Conservation (phyloP, 2,329 filamentous ascomycete genomes). For the Didymella segeticola region DNA sequence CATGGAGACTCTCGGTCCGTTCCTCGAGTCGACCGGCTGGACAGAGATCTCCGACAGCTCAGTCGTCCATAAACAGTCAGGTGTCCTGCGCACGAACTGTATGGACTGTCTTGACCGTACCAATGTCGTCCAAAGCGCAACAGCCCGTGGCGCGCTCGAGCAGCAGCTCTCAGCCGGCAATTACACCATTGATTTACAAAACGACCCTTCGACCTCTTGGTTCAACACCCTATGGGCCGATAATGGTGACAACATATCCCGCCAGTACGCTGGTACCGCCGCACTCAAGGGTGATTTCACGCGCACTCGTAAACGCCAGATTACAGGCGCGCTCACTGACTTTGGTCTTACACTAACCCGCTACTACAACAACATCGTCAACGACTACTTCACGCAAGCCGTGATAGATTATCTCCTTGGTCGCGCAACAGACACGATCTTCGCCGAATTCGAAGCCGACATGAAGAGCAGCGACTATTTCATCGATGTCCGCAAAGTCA, state of each 20-base stretch:
- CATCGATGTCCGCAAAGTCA: conserved; percentile 81
- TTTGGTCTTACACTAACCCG: conserved; percentile 85
- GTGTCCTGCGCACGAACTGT: conserved; percentile 91
- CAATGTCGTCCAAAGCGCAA: conserved; percentile 93
- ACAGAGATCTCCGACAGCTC: conserved; percentile 63
- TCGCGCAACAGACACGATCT: conserved; percentile 82
- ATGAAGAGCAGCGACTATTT: conserved; percentile 94
- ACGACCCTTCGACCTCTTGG: conserved; percentile 83
- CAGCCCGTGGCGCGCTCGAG: conserved; percentile 83
- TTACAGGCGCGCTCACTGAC: conserved; percentile 89
- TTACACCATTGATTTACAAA: conserved; percentile 75
- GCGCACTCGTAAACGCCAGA: conserved; percentile 86
- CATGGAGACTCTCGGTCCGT: conserved; percentile 71
- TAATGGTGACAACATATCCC: conserved; percentile 94
- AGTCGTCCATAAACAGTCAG: conserved; percentile 64
- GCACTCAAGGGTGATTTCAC: conserved; percentile 98
- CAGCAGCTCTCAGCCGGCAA: conserved; percentile 77
- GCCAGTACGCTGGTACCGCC: conserved; percentile 93
- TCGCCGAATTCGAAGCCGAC: conserved; percentile 91
- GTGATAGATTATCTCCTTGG: conserved; percentile 94
- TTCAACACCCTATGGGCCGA: conserved; percentile 98
- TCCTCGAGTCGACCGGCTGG: conserved; percentile 75
- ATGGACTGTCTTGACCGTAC: conserved; percentile 98
- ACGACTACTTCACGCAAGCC: conserved; percentile 95
- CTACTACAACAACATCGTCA: conserved; percentile 87